Conservation (phyloP, 495 filamentous ascomycete genomes). For the Darksidea phi region DNA sequence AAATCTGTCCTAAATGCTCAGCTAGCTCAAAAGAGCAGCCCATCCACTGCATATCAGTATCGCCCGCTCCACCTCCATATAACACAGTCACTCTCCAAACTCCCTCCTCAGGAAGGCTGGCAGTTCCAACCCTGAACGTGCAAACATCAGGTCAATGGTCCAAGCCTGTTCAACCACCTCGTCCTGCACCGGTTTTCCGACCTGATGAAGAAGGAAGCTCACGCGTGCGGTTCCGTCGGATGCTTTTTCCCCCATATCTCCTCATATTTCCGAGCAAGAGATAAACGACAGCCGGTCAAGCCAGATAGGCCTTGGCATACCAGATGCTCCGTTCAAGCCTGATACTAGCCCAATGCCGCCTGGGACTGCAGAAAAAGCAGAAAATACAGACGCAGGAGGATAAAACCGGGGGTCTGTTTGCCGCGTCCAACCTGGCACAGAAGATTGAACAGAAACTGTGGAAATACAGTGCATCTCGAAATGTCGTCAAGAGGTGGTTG, state of each 20-base stretch:
- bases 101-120: background rate
- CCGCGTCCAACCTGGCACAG: slow-evolving; percentile 12
- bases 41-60: slow-evolving; percentile 14
- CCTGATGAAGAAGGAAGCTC: slow-evolving; percentile 1
- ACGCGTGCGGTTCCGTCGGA: slow-evolving; percentile 10
- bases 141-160: slow-evolving; percentile 3
- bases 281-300: too few relatives aligned
- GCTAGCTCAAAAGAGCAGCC: slow-evolving; percentile 15
- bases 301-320: too few relatives aligned
- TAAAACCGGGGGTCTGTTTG: background rate
- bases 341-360: too few relatives aligned
- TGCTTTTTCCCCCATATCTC: background rate
- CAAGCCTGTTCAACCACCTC: background rate
- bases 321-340: too few relatives aligned
- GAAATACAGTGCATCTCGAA: slow-evolving; percentile 17
- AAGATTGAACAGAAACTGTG: slow-evolving; percentile 20
- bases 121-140: slow-evolving; percentile 6
- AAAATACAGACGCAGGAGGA: background rate
- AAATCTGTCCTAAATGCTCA: slow-evolving; percentile 10
- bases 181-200: slow-evolving; percentile 5
- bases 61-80: slow-evolving; percentile 13
- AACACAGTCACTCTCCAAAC: slow-evolving; percentile 1
- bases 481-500: slow-evolving; percentile 23
- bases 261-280: too few relatives aligned
- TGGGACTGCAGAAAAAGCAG: too few relatives aligned